Percentiles rank a stretch among this genome's conserved stretches.
Conservation (phyloP, 768 basidiomycete species). For the Suillus decipiens region DNA sequence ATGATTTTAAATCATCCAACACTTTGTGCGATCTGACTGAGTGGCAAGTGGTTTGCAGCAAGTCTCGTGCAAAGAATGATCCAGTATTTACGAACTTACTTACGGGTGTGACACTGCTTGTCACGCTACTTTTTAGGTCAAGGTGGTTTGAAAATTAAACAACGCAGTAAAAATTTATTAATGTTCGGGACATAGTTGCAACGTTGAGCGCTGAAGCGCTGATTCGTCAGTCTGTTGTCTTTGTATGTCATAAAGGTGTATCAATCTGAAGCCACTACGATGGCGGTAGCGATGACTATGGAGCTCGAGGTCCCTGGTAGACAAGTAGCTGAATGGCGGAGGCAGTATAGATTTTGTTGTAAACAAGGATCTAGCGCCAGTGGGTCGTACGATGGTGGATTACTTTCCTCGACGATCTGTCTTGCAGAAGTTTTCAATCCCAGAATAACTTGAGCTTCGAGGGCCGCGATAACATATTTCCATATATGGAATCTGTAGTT, state of each 20-base stretch:
- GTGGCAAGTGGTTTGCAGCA: constrained; percentile 1
- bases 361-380: not conserved
- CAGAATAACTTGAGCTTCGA: too few relatives aligned
- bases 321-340: not conserved
- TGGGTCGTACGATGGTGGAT: not conserved
- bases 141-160: constrained; percentile 10
- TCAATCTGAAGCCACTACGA: not conserved
- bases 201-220: too few relatives aligned
- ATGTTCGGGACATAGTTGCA: not conserved
- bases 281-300: not conserved
- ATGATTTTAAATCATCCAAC: not conserved
- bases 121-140: constrained; percentile 27
- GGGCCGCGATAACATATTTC: constrained; percentile 13
- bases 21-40: not conserved
- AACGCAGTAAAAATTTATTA: not conserved
- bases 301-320: not conserved
- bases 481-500: constrained; percentile 33
- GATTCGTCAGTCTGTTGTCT: not conserved
- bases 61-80: constrained; percentile 28
- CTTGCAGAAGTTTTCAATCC: not conserved
- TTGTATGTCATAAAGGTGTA: not conserved
- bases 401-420: not conserved
- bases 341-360: not conserved
- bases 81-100: constrained; percentile 36
- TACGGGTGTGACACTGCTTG: constrained; percentile 38